A percentile compares a stretch with the other conserved stretches of the same genome.
phyloP scores from a whole-genome alignment of 257 asterid species.

The Nicotiana undulata region DNA sequence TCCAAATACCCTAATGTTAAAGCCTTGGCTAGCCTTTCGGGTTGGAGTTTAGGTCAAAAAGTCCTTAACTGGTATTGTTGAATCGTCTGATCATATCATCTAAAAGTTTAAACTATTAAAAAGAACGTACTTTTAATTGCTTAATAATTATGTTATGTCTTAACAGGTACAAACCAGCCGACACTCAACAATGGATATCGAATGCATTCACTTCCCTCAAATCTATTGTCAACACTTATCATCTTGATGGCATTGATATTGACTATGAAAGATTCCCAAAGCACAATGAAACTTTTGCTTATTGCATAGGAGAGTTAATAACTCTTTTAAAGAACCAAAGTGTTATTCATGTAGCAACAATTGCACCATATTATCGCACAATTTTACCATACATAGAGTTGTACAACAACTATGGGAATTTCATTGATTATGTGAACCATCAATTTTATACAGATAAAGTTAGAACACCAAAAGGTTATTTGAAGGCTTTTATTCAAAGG shows the following conservation, averaged over 20 bases:
- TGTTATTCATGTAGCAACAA: conserved; percentile 43
- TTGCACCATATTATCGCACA: conserved; percentile 56
- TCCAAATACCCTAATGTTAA: conserved; percentile 49
- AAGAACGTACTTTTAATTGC: rapidly evolving
- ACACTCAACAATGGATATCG: conserved; percentile 40
- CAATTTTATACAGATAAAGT: conserved; percentile 63
- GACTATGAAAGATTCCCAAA: conserved; percentile 55
- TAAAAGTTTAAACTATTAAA: not conserved
- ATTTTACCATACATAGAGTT: conserved; percentile 39
- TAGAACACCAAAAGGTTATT: conserved; percentile 28
- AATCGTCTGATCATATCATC: not conserved
- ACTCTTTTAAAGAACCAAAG: conserved; percentile 47
- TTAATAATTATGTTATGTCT: conserved; percentile 8
- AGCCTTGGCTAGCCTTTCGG: conserved; percentile 69
- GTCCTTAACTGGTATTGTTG: conserved; percentile 41
- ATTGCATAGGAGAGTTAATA: conserved; percentile 63
- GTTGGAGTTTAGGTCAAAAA: conserved; percentile 51
- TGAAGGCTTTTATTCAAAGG: conserved; percentile 37
- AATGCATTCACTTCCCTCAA: conserved; percentile 52
- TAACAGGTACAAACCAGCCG: conserved; percentile 44
- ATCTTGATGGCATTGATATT: conserved; percentile 62
- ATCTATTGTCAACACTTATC: conserved; percentile 31
- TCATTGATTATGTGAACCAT: conserved; percentile 55
- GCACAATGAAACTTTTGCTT: conserved; percentile 33
- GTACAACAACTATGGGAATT: conserved; percentile 22